These are phyloP conservation scores for Pythium phragmitis DNA, from an alignment of 352 stramenopile genomes.

Conservation along the genomic window DNA sequence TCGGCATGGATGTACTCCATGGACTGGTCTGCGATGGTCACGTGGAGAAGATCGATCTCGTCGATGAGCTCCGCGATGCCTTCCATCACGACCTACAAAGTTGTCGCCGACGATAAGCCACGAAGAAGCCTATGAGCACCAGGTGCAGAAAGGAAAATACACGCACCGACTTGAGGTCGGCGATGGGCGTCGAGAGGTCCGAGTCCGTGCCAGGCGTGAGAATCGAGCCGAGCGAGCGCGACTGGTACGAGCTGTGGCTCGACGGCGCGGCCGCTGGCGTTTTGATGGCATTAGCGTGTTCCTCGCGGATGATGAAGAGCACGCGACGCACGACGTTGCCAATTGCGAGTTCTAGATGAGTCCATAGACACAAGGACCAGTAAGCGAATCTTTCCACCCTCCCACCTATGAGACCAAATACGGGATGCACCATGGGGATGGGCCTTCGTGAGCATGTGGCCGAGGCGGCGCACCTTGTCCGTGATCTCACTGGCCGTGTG, in stretches of 20 bases:
- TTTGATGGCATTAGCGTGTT: conserved; percentile 79
- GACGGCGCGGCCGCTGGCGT: conserved; percentile 28
- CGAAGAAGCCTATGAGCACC: too few relatives aligned
- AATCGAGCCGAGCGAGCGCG: conserved; percentile 78
- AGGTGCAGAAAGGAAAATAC: too few relatives aligned
- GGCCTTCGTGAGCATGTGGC: conserved; percentile 80
- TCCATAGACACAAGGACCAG: not conserved
- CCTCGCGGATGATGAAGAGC: conserved; percentile 88
- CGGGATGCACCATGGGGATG: conserved; percentile 51
- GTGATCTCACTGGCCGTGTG: conserved; percentile 77
- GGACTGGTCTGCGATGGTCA: conserved; percentile 95
- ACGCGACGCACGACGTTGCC: conserved; percentile 89
- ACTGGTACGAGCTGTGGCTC: conserved; percentile 55
- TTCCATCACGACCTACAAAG: conserved; percentile 80
- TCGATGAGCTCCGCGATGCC: conserved; percentile 93
- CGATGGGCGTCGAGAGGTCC: conserved; percentile 80
- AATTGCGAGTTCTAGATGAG: conserved; percentile 67
- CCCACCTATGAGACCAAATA: not conserved
- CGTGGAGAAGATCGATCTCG: conserved; percentile 95
- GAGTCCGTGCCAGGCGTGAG: conserved; percentile 77
- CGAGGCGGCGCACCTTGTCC: conserved; percentile 80
- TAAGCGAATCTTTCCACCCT: too few relatives aligned
- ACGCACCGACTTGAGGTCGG: conserved; percentile 75
- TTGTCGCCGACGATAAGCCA: too few relatives aligned
- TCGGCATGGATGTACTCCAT: conserved; percentile 96